Evolutionary conservation across 768 basidiomycete genomes (phyloP).

Genomic region (Leucosporidium scottii): DNA sequence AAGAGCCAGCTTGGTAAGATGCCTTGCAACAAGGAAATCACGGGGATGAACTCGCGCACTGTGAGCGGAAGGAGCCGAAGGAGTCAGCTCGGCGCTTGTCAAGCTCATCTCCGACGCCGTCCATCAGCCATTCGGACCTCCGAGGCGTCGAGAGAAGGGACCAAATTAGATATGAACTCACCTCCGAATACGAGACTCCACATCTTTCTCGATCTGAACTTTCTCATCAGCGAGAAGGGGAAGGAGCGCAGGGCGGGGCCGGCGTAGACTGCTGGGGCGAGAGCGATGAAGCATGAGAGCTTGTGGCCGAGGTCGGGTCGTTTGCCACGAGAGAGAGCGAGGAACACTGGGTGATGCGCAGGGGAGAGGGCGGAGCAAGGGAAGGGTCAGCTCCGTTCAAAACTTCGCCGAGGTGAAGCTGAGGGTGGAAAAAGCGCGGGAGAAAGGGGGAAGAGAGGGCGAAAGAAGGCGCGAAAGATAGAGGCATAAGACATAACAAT

Average conservation of each 20-base stretch:
- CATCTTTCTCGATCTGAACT: conserved; percentile 42
- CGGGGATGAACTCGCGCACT: conserved; percentile 29
- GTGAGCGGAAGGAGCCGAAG: not conserved
- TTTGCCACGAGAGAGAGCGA: conserved; percentile 47
- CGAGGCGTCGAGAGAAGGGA: no score
- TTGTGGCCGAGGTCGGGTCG: conserved; percentile 47
- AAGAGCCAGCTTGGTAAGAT: conserved; percentile 23
- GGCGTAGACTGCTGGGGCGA: conserved; percentile 49
- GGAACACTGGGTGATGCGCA: conserved; percentile 41
- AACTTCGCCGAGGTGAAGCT: no score
- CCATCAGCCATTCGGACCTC: no score
- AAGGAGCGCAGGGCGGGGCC: conserved; percentile 47
- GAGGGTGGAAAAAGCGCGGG: no score
- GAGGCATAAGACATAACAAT: no score
- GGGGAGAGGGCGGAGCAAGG: no score
- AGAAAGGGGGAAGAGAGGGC: no score
- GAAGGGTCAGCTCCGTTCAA: not conserved
- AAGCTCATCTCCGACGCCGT: no score
- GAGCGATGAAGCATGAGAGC: conserved; percentile 46
- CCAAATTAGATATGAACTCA: not conserved
- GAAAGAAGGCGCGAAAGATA: no score
- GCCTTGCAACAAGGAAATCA: conserved; percentile 11
- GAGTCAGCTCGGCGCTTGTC: no score
- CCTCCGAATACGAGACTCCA: conserved; percentile 46
- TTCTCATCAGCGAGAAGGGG: conserved; percentile 46